Percentiles rank a stretch among this genome's conserved stretches.
Evolutionary conservation across 495 filamentous ascomycete species (phyloP).

Genomic region (Gamarada debralockiae): DNA sequence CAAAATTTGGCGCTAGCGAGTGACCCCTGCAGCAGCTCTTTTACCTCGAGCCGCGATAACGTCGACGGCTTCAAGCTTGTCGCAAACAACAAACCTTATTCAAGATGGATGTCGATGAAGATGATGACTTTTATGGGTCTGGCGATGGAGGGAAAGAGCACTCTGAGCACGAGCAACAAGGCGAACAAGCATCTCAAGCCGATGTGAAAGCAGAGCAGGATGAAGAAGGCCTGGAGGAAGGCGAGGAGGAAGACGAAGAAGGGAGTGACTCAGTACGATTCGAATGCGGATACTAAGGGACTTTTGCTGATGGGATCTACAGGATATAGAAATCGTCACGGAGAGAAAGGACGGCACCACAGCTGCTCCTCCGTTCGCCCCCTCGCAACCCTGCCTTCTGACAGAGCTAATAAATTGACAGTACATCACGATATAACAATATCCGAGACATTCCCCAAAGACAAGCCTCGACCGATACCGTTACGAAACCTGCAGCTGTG

Average conservation of each 20-base stretch:
- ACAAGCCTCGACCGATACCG: conserved; percentile 48
- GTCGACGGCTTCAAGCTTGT: neutral
- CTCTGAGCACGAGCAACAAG: conserved; percentile 13
- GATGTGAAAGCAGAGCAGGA: conserved; percentile 15
- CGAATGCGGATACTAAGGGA: neutral
- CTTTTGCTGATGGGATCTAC: conserved; percentile 21
- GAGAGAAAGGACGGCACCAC: conserved; percentile 76
- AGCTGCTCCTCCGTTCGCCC: conserved; percentile 55
- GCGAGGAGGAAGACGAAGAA: conserved; percentile 68
- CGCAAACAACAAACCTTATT: conserved; percentile 1
- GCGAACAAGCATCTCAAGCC: conserved; percentile 12
- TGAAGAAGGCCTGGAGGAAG: conserved; percentile 59
- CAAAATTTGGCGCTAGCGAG: too few species aligned
- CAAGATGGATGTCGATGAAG: conserved; percentile 64
- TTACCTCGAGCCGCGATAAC: too few species aligned
- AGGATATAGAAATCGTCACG: conserved; percentile 96
- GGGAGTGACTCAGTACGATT: conserved; percentile 20
- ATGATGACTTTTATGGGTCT: conserved; percentile 65
- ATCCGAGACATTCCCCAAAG: conserved; percentile 66
- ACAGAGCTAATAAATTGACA: conserved; percentile 19
- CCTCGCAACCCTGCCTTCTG: neutral
- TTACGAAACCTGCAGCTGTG: conserved; percentile 32
- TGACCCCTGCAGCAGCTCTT: neutral
- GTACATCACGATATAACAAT: conserved; percentile 52
- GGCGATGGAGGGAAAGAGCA: conserved; percentile 29